Conservation (phyloP, 139 green algal species). For the Trebouxia sp. region DNA sequence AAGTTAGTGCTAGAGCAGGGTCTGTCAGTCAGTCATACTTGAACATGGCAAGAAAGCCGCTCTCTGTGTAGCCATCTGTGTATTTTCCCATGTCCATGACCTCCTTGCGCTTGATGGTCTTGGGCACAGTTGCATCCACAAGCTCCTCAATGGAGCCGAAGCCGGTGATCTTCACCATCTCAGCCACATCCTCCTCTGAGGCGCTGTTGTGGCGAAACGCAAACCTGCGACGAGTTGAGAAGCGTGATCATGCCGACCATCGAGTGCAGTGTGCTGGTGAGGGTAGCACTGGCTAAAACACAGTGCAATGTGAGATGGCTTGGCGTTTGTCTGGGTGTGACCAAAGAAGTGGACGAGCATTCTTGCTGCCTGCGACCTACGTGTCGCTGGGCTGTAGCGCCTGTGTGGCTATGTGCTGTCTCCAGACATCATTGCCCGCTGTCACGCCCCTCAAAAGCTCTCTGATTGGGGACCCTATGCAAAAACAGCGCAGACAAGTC, state of each 20-base stretch:
- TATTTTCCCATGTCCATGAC: constrained; percentile 87
- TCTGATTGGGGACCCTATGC: neutral
- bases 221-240: constrained; percentile 72
- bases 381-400: constrained; percentile 8
- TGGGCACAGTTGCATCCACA: constrained; percentile 94
- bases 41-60: constrained; percentile 86
- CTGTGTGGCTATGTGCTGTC: neutral
- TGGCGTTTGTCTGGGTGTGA: too few relatives aligned
- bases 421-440: neutral
- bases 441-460: neutral
- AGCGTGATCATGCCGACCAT: neutral
- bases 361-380: neutral
- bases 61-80: constrained; percentile 85
- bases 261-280: neutral
- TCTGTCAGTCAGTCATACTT: too few relatives aligned
- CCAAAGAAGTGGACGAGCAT: neutral
- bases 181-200: constrained; percentile 68
- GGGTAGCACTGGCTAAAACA: too few relatives aligned
- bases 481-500: neutral
- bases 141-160: constrained; percentile 88
- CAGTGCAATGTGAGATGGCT: too few relatives aligned
- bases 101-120: constrained; percentile 78
- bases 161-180: constrained; percentile 84
- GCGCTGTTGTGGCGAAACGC: constrained; percentile 94
- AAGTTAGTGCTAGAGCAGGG: too few relatives aligned